Evolutionary conservation across 2,329 filamentous ascomycete genomes (phyloP).

Genomic region (Cladobotryum mycophilum): DNA sequence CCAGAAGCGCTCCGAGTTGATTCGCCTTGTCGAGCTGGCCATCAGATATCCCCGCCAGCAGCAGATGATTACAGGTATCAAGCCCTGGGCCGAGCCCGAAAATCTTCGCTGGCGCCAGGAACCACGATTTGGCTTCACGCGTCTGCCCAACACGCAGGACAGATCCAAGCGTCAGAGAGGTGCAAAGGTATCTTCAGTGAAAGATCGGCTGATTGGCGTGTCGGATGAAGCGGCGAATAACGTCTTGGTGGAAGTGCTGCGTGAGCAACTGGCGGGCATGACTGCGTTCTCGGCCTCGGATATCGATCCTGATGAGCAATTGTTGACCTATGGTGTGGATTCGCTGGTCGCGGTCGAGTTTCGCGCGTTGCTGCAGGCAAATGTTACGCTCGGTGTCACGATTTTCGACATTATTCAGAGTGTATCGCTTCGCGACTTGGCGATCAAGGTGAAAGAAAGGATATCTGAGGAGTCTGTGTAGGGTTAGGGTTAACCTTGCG

Average conservation of each 20-base stretch:
- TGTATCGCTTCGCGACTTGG: background rate
- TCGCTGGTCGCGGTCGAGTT: slow-evolving; percentile 1
- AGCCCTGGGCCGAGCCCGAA: no score
- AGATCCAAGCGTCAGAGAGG: no score
- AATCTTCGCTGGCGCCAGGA: no score
- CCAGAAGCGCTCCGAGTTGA: no score
- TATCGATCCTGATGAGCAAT: background rate
- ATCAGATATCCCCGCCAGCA: no score
- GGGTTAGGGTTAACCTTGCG: no score
- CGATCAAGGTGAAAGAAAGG: background rate
- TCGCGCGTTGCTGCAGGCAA: background rate
- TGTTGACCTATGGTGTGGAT: slow-evolving; percentile 1
- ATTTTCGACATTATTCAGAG: slow-evolving; percentile 2
- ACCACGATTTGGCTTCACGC: no score
- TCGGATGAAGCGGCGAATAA: background rate
- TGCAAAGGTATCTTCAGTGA: no score
- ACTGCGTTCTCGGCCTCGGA: background rate
- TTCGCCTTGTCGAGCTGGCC: no score
- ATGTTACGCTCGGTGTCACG: background rate
- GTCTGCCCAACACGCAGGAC: no score
- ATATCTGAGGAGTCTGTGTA: background rate
- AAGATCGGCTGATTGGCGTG: background rate
- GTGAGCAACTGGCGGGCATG: background rate
- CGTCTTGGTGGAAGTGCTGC: background rate
- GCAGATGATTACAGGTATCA: no score